Evolutionary conservation across 805 yeast genomes (phyloP).

Genomic region (Nakazawaea ishiwadae): DNA sequence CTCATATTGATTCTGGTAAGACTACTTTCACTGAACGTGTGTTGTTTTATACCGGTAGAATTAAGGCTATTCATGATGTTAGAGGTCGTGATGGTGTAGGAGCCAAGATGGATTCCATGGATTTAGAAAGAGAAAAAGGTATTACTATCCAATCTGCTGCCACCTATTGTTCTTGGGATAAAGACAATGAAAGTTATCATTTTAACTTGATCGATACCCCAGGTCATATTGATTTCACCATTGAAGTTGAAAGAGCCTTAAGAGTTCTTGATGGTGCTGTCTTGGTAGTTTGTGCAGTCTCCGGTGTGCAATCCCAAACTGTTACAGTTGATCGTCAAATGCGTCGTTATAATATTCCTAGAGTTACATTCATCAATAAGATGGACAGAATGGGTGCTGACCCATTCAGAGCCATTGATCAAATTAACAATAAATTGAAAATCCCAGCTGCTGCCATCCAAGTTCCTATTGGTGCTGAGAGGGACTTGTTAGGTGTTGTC

Average conservation of each 20-base stretch:
- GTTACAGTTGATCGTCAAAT: constrained; percentile 98
- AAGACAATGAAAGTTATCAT: constrained; percentile 63
- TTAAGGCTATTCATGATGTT: constrained; percentile 94
- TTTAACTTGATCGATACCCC: constrained; percentile 97
- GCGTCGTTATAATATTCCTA: constrained; percentile 96
- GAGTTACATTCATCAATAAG: constrained; percentile 93
- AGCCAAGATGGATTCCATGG: constrained; percentile 99
- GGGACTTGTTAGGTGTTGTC: constrained; percentile 80
- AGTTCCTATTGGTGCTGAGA: constrained; percentile 95
- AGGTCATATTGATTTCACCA: constrained; percentile 98
- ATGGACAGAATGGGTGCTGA: constrained; percentile 99
- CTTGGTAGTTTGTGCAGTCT: constrained; percentile 95
- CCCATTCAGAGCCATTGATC: constrained; percentile 93
- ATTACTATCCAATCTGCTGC: constrained; percentile 99
- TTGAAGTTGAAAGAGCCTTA: constrained; percentile 98
- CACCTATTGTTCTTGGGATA: constrained; percentile 95
- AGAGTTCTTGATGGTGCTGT: constrained; percentile 98
- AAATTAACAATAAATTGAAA: constrained; percentile 79
- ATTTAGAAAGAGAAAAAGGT: constrained; percentile 96
- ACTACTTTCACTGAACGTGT: constrained; percentile 98
- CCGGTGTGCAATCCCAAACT: constrained; percentile 98
- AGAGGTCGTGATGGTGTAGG: constrained; percentile 97
- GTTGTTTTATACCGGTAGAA: constrained; percentile 91
- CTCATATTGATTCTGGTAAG: constrained; percentile 97
- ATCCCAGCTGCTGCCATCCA: constrained; percentile 97